A percentile compares a stretch with the other conserved stretches of the same genome.
Evolutionary conservation across 805 yeast genomes (phyloP).

Genomic region (Hanseniaspora occidentalis): DNA sequence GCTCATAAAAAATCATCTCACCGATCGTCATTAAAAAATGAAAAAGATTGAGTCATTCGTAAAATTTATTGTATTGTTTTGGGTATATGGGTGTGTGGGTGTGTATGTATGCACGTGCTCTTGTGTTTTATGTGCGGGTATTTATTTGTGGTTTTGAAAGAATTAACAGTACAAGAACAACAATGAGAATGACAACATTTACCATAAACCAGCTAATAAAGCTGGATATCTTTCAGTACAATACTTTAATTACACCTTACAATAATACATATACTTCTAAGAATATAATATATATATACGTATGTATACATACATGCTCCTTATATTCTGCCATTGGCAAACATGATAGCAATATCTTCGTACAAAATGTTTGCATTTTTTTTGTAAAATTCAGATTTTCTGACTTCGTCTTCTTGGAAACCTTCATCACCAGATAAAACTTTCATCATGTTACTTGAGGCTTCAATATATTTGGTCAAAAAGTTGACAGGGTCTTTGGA

Average conservation of each 20-base stretch:
- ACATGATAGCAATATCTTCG: conserved; percentile 66
- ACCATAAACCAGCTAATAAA: neutral
- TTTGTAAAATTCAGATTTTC: conserved; percentile 67
- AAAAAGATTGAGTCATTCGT: neutral
- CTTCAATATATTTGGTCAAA: conserved; percentile 55
- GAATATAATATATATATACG: neutral
- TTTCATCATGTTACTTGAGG: conserved; percentile 68
- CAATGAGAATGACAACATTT: neutral
- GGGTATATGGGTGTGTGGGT: too few species aligned
- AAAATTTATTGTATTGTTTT: too few species aligned
- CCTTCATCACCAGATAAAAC: conserved; percentile 85
- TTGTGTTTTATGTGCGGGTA: neutral
- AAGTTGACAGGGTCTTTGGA: conserved; percentile 69
- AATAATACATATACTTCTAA: neutral
- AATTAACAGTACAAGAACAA: neutral
- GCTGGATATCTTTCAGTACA: too few species aligned
- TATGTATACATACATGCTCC: neutral
- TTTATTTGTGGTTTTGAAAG: neutral
- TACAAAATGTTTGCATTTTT: conserved; percentile 57
- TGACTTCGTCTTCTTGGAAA: conserved; percentile 74
- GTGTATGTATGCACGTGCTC: neutral
- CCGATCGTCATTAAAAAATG: neutral
- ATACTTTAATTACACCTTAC: too few species aligned
- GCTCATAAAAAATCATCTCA: neutral
- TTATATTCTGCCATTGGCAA: conserved; percentile 30